Base-by-base conservation (phyloP, 805 yeast species). In the Starmerella roubikii region DNA sequence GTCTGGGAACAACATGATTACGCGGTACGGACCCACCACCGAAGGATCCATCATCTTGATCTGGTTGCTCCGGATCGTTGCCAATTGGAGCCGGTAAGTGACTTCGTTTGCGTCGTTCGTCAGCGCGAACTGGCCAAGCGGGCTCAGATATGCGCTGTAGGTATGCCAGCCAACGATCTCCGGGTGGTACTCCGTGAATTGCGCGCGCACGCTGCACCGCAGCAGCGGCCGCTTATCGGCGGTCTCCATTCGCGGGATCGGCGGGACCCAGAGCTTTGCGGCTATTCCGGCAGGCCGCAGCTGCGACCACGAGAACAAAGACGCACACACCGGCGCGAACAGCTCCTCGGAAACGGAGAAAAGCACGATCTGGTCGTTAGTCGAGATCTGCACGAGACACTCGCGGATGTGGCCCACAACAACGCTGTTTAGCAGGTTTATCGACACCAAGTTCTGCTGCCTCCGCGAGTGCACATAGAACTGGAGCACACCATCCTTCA, bases 341-440 rank as follows among this genome's bases (percentile, higher is more conserved):
- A 34, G 30, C 13, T 24, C 21, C 12, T 27, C 35, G 19, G 27
- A 1, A 23, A 40, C 23, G 2, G 35, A 21, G 13, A 45, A 31
- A 9, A 48, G 31, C 3, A 42, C 16, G 9, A 37, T 40, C 18
- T 45, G 37, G 6, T 41, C 37, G 8, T 41, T 30, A 23, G 29
- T 36, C 5, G 33, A 24, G 1, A 52, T 27, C 22, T 52, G 50
- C 3, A 52, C 26, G 16, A 40, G 29, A 10, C 39, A 35, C 21
- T 41, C 34, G 19, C 43, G 32, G 21, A 52, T 21, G 18, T 50
- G 54, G 26, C 54, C 54, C 4, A 49, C 32, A 10, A 51, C 34
- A 4, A 26, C 25, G 17, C 49, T 35, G 3, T 46, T 40, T 5
- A 32, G 37, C 4, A 52, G 48, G n/a, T 30, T 29, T 3, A 49